Percentiles rank a stretch among this genome's conserved stretches.
Conservation (phyloP, 83 land plant species). For the Thuja plicata region DNA sequence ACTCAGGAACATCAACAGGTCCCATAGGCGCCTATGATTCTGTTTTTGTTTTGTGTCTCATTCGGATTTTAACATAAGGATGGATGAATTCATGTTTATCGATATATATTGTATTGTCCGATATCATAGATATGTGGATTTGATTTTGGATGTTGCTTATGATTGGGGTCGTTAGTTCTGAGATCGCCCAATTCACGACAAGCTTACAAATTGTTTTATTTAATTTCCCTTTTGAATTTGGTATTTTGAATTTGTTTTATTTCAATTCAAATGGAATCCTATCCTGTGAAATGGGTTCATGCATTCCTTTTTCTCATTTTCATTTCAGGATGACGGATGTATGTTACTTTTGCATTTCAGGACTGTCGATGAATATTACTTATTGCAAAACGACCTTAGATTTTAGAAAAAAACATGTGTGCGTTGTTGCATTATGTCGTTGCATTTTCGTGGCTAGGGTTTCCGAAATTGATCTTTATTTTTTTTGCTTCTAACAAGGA, state of each 20-base stretch:
- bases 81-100: neutral
- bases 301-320: neutral
- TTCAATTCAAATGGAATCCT: neutral
- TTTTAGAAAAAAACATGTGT: neutral
- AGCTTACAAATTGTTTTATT: neutral
- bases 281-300: neutral
- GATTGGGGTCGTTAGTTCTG: neutral
- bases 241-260: neutral
- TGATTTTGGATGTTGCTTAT: neutral
- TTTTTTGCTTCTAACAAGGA: neutral
- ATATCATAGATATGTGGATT: neutral
- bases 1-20: slow-evolving; percentile 16
- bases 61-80: neutral
- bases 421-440: neutral
- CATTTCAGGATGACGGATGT: neutral
- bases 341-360: neutral
- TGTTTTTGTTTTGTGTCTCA: neutral
- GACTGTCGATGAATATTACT: neutral
- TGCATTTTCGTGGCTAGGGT: neutral
- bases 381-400: neutral
- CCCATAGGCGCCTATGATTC: slow-evolving; percentile 4
- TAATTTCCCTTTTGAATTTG: neutral
- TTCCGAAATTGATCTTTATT: neutral
- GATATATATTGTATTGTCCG: neutral
- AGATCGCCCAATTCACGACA: neutral